These are phyloP conservation scores for Petrea volubilis DNA, from an alignment of 257 asterid genomes.

Conservation along the genomic window DNA sequence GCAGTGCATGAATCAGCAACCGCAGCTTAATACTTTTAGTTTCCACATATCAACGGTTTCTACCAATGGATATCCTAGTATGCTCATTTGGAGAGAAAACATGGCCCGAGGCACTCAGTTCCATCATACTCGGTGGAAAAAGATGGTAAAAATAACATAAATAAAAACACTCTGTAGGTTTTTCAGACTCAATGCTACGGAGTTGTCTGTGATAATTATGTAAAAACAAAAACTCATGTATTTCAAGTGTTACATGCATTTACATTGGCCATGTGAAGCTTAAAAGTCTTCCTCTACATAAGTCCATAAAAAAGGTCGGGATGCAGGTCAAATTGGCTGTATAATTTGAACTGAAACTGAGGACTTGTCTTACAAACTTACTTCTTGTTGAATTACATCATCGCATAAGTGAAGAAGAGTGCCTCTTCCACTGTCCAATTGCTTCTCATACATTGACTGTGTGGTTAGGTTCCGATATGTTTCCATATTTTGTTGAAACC, in stretches of 20 bases:
- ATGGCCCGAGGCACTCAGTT: neutral
- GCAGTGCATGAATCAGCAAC: constrained; percentile 16
- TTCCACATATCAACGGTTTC: neutral
- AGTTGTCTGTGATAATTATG: constrained; percentile 1
- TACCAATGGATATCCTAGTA: neutral
- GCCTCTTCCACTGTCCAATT: constrained; percentile 95
- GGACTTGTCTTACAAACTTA: constrained; percentile 29
- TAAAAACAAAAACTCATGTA: neutral
- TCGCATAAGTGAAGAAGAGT: constrained; percentile 98
- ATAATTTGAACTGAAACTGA: constrained; percentile 11
- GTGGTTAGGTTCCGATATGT: constrained; percentile 91
- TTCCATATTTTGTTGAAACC: constrained; percentile 95
- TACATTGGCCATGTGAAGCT: constrained; percentile 8
- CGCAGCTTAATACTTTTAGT: constrained; percentile 9
- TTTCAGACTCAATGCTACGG: neutral
- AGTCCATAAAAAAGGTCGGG: neutral
- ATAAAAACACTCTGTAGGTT: neutral
- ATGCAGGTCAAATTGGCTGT: neutral
- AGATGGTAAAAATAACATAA: neutral
- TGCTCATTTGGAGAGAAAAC: constrained; percentile 1
- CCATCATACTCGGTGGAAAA: neutral
- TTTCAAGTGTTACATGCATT: neutral
- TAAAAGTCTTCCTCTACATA: neutral
- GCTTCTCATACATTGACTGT: constrained; percentile 99
- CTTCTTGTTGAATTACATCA: constrained; percentile 99